Evolutionary conservation across 1,284 basidiomycete genomes (phyloP).

Genomic region (Mycena citricolor): DNA sequence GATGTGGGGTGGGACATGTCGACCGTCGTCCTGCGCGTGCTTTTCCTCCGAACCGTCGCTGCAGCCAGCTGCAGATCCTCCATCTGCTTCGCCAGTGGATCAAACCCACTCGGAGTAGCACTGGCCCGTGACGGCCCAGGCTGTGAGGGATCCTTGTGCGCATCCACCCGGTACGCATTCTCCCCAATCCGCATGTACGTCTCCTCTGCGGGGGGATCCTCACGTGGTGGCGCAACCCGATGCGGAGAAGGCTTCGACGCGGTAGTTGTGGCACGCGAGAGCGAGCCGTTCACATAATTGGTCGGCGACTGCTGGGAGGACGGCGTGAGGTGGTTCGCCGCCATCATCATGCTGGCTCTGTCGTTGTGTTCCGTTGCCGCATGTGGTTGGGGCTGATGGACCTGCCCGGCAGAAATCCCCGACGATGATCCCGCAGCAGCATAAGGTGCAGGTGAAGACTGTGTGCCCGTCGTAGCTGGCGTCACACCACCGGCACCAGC

Average conservation of each 20-base stretch:
- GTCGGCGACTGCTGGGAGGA: neutral
- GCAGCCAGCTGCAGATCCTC: constrained; percentile 47
- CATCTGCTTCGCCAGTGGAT: constrained; percentile 77
- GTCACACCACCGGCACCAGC: constrained; percentile 58
- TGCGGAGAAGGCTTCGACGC: constrained; percentile 22
- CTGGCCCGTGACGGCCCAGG: constrained; percentile 24
- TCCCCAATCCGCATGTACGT: constrained; percentile 69
- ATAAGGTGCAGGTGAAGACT: no score
- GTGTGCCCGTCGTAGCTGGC: no score
- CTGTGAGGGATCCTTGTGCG: constrained; percentile 57
- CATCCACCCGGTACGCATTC: constrained; percentile 66
- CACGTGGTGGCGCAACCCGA: constrained; percentile 35
- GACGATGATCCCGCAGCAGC: no score
- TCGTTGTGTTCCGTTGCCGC: no score
- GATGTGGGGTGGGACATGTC: no score
- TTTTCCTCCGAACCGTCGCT: constrained; percentile 43
- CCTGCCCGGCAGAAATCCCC: no score
- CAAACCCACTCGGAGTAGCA: constrained; percentile 32
- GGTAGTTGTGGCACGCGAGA: constrained; percentile 18
- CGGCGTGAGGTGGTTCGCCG: constrained; percentile 12
- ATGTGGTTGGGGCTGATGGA: constrained; percentile 11
- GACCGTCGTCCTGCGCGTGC: constrained; percentile 27
- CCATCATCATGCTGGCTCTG: no score
- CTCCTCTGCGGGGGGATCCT: constrained; percentile 56
- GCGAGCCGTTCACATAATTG: constrained; percentile 1